A percentile compares a stretch with the other conserved stretches of the same genome.
Conservation (phyloP, 352 stramenopile genomes). For the Globisporangium heterothallicum region DNA sequence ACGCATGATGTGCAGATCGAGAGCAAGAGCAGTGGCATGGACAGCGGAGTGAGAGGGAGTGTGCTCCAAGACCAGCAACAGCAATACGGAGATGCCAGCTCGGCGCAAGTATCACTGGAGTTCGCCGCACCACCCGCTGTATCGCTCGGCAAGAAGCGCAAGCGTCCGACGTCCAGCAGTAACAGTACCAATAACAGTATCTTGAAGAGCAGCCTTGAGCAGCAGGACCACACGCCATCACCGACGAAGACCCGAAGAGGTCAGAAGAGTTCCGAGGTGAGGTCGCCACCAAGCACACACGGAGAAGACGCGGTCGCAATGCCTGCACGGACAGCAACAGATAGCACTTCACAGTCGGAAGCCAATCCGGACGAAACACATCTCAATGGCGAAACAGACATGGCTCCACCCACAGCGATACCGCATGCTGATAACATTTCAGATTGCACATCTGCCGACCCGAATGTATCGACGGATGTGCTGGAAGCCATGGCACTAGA, state of each 20-base stretch:
- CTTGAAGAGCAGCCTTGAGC: neutral
- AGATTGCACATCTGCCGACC: neutral
- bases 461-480: neutral
- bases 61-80: neutral
- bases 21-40: neutral
- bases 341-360: slow-evolving; percentile 2
- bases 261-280: neutral
- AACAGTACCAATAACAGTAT: neutral
- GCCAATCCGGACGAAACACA: too few species aligned
- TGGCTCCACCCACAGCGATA: neutral
- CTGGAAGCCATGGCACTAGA: slow-evolving; percentile 6
- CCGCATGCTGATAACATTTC: neutral
- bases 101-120: too few species aligned
- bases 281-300: too few species aligned
- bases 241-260: too few species aligned
- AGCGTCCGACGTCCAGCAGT: slow-evolving; percentile 23
- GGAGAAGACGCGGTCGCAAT: too few species aligned
- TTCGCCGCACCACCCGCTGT: too few species aligned
- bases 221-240: neutral
- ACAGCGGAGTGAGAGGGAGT: neutral
- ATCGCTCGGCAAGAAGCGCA: slow-evolving; percentile 49
- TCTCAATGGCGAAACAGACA: too few species aligned
- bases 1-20: neutral
- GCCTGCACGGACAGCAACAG: neutral
- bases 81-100: too few species aligned